Evolutionary conservation across 225 moss, liverwort and hornwort species (phyloP), one percentile per base, ranked within the genome.

Genomic region (Lunularia cruciata): DNA sequence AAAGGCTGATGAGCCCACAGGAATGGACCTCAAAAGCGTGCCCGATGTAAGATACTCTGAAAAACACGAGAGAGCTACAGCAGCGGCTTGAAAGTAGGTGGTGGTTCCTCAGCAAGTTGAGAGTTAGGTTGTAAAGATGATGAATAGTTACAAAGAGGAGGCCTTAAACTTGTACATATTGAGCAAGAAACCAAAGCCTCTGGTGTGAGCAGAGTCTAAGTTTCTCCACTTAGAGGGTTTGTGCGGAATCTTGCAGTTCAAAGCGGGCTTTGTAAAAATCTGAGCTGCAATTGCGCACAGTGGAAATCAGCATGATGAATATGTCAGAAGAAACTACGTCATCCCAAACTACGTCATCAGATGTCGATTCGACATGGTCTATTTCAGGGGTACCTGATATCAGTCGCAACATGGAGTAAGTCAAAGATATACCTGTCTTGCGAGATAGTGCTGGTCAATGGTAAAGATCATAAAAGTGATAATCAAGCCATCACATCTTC

Each of bases 91-190:
- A 62, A 54, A n/a, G 51, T 22, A 4, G 16, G 14, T 8, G 23
- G 33, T 28, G n/a, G n/a, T n/a, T n/a, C n/a, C 19, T 34, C 31
- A 11, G 2, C 42, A 30, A 43, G 28, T 48, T 47, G 49, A 19
- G 12, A n/a, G 49, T 38, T 66, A 35, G 66, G 4, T 20, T 61
- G 61, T 61, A 60, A 38, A 40, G 23, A 38, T 8, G 2, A 9
- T 23, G 39, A 10, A 15, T 19, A 23, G 56, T 14, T 25, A 30
- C 42, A 40, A 61, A 67, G 23, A 28, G 61, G 67, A 60, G 72
- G 54, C 45, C 54, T 65, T 9, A 62, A 72, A 20, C 61, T 63
- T 77, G 77, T 72, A 72, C 27, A 72, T 77, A 72, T 60, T 72
- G 77, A 72, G 67, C 67, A 77, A 63, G 70, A 70, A 57, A 65